Conservation (phyloP, 306 rosid species). For the Cucurbita ficifolia region DNA sequence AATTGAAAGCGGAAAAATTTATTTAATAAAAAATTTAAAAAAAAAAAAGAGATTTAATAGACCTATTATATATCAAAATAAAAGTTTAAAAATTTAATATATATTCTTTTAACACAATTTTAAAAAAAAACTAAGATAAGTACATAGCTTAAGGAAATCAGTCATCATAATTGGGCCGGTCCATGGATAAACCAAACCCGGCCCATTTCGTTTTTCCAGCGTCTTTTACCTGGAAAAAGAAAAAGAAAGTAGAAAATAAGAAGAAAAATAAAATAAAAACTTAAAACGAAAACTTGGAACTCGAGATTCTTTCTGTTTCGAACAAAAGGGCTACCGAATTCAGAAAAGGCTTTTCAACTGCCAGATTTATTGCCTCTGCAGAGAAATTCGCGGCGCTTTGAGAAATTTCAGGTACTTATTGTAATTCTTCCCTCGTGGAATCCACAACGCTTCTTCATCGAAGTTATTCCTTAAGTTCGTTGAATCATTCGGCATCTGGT, state of each 20-base stretch:
- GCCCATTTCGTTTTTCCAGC: neutral
- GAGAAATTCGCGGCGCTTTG: neutral
- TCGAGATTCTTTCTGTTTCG: neutral
- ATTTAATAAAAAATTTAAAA: too few species aligned
- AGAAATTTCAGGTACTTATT: conserved; percentile 1
- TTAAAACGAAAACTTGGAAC: neutral
- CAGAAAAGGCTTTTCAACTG: neutral
- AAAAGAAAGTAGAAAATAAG: neutral
- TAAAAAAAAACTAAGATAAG: neutral
- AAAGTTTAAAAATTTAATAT: too few species aligned
- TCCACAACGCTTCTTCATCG: neutral
- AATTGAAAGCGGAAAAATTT: too few species aligned
- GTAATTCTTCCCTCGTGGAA: neutral
- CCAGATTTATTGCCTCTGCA: neutral
- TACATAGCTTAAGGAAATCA: neutral
- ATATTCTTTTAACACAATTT: too few species aligned
- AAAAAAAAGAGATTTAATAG: too few species aligned
- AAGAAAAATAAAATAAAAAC: neutral
- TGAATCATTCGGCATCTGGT: neutral
- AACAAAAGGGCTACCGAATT: conserved; percentile 1
- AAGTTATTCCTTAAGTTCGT: neutral
- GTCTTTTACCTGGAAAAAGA: neutral
- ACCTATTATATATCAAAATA: too few species aligned
- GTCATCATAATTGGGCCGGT: neutral
- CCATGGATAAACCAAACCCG: neutral